Evolutionary conservation across 2,329 filamentous ascomycete genomes (phyloP).

Genomic region (Trichoderma simmonsii): DNA sequence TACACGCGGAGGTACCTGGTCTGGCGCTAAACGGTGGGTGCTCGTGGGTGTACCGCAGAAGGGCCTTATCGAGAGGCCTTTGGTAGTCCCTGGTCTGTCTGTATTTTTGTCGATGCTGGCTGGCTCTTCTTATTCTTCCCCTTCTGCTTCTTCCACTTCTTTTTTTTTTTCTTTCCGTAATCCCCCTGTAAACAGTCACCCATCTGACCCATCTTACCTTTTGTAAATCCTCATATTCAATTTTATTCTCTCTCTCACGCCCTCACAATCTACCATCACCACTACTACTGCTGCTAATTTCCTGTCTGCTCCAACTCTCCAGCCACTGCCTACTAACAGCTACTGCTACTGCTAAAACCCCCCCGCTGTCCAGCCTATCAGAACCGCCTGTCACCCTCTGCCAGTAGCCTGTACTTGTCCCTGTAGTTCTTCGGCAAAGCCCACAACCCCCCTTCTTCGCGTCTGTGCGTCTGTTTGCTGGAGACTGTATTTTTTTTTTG

Average conservation of each 20-base stretch:
- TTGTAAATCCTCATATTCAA: neutral
- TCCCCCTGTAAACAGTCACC: neutral
- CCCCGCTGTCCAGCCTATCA: constrained; percentile 15
- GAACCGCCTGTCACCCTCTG: neutral
- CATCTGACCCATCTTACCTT: neutral
- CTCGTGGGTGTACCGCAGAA: neutral
- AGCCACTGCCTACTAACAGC: neutral
- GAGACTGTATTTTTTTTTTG: constrained; percentile 15
- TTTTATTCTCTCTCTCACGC: neutral
- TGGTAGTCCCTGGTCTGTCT: neutral
- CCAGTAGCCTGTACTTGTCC: neutral
- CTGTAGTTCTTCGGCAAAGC: constrained; percentile 5
- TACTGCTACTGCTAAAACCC: neutral
- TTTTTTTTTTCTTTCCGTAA: neutral
- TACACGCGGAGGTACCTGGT: neutral
- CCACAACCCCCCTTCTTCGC: constrained; percentile 12
- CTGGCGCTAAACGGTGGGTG: neutral
- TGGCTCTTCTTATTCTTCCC: neutral
- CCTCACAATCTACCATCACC: neutral
- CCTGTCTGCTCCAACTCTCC: neutral
- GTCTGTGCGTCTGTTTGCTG: constrained; percentile 19
- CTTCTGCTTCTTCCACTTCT: neutral
- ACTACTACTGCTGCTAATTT: neutral
- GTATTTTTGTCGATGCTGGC: neutral
- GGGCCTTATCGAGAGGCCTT: neutral